Evolutionary conservation across 805 yeast species (phyloP), one percentile per base, ranked within the genome.

Genomic region (Ogataea neopini): DNA sequence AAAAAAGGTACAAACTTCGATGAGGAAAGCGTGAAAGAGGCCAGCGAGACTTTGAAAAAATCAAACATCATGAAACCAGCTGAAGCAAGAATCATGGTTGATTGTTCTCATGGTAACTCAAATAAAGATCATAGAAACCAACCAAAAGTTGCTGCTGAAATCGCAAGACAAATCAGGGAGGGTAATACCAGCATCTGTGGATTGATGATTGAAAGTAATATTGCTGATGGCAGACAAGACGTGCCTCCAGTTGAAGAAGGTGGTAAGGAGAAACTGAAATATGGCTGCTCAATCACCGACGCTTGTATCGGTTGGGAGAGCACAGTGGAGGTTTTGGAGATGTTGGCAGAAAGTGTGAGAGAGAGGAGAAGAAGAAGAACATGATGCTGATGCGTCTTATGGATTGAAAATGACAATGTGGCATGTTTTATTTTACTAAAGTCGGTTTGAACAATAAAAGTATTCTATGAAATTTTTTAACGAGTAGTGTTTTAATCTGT

Each of bases 51-150:
- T 56, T 71, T 89, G 48, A 65, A 65, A 14, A 75, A 77, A 44
- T 74, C 81, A 22, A 67, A 64, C 10, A 56, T 61, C 37, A 44
- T 60, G n/a, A 54, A 57, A 17, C 47, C 52, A 10, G 76, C 79
- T 43, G 67, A 64, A 41, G 79, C 85, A 49, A 78, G 92, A 62
- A 84, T 91, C 61, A 94, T 92, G 98, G 82, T 92, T 54, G 99
- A 92, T 71, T 94, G 97, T 69, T 90, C 97, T 34, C 99, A 92
- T 66, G 99, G 97, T 54, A 92, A 92, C 76, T 88, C 97, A 30
- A 82, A 77, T 64, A 92, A 92, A 67, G 85, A 92, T 70, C 91
- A 83, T 80, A 80, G 80, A 65, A 92, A 92, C 71, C 99, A 92
- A 74, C 97, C 98, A 40, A 80, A 76, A 63, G 99, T 92, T 11